A percentile compares a stretch with the other conserved stretches of the same genome.
These are phyloP conservation scores for Solanum pennellii DNA, from an alignment of 257 asterid genomes.

Conservation along the genomic window DNA sequence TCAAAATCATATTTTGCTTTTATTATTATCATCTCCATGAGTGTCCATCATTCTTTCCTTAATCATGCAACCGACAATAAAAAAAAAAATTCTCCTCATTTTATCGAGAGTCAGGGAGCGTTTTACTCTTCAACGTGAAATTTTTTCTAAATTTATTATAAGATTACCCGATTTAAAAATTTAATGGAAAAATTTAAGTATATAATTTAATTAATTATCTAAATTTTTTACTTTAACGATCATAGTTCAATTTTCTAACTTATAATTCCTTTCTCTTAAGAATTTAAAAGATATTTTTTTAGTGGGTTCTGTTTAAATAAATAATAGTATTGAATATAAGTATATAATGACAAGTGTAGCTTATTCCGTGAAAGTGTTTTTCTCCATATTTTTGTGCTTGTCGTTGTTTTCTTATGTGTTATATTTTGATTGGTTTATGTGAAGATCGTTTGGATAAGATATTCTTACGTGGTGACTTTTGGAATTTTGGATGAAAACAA, in stretches of 20 bases:
- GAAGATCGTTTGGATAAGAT: constrained; percentile 9
- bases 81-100: background rate
- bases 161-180: background rate
- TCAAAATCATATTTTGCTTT: background rate
- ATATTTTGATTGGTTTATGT: background rate
- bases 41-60: background rate
- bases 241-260: background rate
- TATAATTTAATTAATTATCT: background rate
- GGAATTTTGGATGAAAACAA: background rate
- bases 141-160: background rate
- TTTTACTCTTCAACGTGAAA: no score
- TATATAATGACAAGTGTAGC: background rate
- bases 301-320: background rate
- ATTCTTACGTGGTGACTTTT: background rate
- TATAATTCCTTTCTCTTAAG: background rate
- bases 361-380: background rate
- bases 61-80: background rate
- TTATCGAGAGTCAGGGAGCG: background rate
- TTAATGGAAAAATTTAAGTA: background rate
- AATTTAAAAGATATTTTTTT: background rate
- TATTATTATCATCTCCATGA: background rate
- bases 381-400: background rate
- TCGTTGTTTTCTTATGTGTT: background rate
- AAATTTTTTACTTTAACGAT: background rate
- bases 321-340: background rate